Conservation (phyloP, 441 rosid species). For the Theobroma grandiflorum region DNA sequence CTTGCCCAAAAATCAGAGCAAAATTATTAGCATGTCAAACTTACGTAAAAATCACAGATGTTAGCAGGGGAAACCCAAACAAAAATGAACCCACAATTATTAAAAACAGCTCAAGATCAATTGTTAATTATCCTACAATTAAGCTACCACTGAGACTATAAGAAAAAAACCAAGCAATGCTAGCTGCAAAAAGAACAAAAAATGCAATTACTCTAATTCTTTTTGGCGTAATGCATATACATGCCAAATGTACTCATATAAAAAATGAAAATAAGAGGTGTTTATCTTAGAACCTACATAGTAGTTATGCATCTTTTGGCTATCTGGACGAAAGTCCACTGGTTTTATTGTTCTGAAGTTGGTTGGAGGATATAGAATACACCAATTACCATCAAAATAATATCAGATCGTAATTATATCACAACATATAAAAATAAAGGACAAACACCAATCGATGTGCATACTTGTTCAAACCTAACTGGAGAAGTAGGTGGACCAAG, state of each 20-base stretch:
- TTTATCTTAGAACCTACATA: not conserved
- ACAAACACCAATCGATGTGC: not conserved
- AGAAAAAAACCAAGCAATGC: not conserved
- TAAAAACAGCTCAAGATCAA: not conserved
- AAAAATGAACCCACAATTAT: slow-evolving; percentile 10
- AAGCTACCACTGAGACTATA: not conserved
- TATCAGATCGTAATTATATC: not conserved
- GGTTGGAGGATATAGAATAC: slow-evolving; percentile 7
- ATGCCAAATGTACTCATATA: not conserved
- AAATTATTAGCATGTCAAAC: not conserved
- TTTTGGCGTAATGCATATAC: not conserved
- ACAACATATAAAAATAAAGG: not conserved
- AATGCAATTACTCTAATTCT: slow-evolving; percentile 4
- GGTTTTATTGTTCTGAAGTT: not conserved
- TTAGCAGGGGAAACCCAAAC: not conserved
- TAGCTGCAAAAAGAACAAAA: not conserved
- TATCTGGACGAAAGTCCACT: not conserved
- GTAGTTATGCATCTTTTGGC: not conserved
- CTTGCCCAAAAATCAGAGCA: not conserved
- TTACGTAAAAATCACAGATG: slow-evolving; percentile 1
- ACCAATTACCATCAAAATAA: not conserved
- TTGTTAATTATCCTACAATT: not conserved
- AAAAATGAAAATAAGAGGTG: not conserved
- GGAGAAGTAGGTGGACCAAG: not conserved
- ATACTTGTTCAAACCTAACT: not conserved